Conservation (phyloP, 2,329 filamentous ascomycete genomes). For the Sporothrix protearum region DNA sequence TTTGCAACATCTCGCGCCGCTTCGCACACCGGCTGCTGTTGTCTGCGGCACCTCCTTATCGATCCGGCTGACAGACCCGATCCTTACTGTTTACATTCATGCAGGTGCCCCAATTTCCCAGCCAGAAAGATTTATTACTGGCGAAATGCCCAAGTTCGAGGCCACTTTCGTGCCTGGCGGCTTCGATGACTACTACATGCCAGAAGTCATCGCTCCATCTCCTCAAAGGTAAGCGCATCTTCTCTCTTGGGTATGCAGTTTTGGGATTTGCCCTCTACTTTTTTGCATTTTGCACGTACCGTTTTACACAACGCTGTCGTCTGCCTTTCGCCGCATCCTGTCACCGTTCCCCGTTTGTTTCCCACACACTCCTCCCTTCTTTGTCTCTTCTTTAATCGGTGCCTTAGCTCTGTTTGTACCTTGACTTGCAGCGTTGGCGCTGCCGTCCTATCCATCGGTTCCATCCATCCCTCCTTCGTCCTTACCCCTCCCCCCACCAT, state of each 20-base stretch:
- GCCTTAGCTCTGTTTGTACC: constrained; percentile 14
- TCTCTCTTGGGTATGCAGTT: background rate
- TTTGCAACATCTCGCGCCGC: background rate
- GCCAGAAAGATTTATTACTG: constrained; percentile 29
- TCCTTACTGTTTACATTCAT: constrained; percentile 23
- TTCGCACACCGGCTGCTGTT: background rate
- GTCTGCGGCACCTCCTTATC: background rate
- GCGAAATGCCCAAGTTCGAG: constrained; percentile 45
- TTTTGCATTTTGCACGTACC: background rate
- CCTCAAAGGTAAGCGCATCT: constrained; percentile 47
- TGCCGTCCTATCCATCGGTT: constrained; percentile 3
- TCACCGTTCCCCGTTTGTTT: constrained; percentile 2
- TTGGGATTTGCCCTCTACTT: background rate
- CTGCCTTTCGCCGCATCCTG: background rate
- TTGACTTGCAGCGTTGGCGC: background rate
- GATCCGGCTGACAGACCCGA: constrained; percentile 7
- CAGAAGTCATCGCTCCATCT: constrained; percentile 53
- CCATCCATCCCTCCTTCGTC: background rate
- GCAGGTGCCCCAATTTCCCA: constrained; percentile 24
- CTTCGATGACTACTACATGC: constrained; percentile 56
- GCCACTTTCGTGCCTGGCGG: constrained; percentile 57
- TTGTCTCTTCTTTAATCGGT: background rate
- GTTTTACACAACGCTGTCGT: background rate
- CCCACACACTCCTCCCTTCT: background rate
- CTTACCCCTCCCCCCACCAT: constrained; percentile 25